Evolutionary conservation across 169 alveolate species (phyloP).

Genomic region (Plasmodium knowlesi): DNA sequence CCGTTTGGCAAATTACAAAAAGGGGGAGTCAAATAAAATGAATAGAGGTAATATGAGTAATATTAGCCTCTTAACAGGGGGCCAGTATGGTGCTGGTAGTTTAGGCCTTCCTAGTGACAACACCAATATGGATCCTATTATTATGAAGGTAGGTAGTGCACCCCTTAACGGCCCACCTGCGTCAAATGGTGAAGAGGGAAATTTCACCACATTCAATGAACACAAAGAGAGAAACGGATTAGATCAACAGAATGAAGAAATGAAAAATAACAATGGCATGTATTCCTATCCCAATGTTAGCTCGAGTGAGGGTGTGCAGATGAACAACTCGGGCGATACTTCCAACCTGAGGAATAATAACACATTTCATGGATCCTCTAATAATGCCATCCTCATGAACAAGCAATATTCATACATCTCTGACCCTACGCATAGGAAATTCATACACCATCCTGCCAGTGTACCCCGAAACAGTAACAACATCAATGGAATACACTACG

Average conservation of each 20-base stretch:
- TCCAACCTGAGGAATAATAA: conserved; percentile 1
- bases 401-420: background rate
- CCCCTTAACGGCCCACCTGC: background rate
- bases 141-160: background rate
- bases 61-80: background rate
- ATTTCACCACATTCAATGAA: background rate
- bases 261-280: background rate
- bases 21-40: background rate
- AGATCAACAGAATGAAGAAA: background rate
- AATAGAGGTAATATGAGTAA: background rate
- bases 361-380: background rate
- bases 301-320: background rate
- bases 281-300: background rate
- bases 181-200: conserved; percentile 3
- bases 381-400: background rate
- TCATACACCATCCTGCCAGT: background rate
- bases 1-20: background rate
- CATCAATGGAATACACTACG: background rate
- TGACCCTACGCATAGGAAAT: conserved; percentile 5
- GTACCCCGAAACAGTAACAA: background rate
- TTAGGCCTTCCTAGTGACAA: background rate
- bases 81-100: background rate
- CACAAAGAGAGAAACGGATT: background rate
- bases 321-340: background rate
- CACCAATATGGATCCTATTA: background rate